Evolutionary conservation across 2,329 filamentous ascomycete species (phyloP).

Genomic region (Colletotrichum tamarilloi): DNA sequence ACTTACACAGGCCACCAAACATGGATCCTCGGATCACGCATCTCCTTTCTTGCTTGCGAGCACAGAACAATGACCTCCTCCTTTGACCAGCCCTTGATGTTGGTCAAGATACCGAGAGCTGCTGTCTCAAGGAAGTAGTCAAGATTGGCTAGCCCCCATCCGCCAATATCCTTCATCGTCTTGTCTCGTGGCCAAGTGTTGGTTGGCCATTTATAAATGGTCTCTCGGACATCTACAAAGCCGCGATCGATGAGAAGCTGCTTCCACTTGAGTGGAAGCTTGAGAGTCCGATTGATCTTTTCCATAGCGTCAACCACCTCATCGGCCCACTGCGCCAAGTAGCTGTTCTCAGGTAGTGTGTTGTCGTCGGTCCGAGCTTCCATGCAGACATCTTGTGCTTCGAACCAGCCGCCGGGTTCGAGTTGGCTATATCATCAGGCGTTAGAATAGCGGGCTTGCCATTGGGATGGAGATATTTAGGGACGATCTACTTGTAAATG

Average conservation of each 20-base stretch:
- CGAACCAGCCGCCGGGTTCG: constrained; percentile 48
- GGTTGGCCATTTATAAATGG: constrained; percentile 48
- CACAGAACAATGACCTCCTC: constrained; percentile 44
- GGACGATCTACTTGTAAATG: constrained; percentile 35
- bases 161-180: constrained; percentile 49
- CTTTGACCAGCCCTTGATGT: constrained; percentile 47
- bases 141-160: constrained; percentile 46
- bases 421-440: constrained; percentile 35
- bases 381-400: constrained; percentile 45
- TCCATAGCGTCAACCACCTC: constrained; percentile 46
- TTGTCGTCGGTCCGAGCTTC: constrained; percentile 46
- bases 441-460: not conserved
- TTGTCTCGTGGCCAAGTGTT: constrained; percentile 49
- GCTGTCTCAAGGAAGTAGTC: constrained; percentile 47
- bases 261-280: constrained; percentile 44
- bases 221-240: constrained; percentile 47
- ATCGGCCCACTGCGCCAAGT: constrained; percentile 45
- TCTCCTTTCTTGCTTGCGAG: constrained; percentile 38
- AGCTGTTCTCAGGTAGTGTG: constrained; percentile 43
- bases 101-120: constrained; percentile 50
- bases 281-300: constrained; percentile 44
- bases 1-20: constrained; percentile 40
- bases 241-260: constrained; percentile 43
- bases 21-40: constrained; percentile 41
- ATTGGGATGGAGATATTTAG: no score